phyloP scores from a whole-genome alignment of 2,329 filamentous ascomycete genomes.

The Acephala macrosclerotiorum region DNA sequence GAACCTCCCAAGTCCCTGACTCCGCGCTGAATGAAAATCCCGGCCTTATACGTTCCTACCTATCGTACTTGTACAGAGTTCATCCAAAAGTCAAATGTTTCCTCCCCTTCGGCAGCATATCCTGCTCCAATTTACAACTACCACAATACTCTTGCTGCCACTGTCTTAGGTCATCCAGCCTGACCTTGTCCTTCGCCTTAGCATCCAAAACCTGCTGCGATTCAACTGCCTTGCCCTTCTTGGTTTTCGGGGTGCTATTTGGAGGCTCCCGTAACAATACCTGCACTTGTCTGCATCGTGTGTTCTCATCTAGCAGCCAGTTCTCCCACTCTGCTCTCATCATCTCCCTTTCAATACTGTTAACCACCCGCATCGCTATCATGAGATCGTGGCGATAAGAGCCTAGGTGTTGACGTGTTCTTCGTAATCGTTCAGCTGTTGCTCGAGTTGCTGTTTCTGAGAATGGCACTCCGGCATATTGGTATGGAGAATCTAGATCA shows the following conservation, averaged over 20 bases:
- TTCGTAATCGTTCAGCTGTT: conserved; percentile 70
- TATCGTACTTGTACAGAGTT: conserved; percentile 13
- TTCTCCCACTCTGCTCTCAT: conserved; percentile 90
- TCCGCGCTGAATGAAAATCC: neutral
- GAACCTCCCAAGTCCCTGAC: neutral
- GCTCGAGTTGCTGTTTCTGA: conserved; percentile 57
- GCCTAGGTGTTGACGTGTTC: conserved; percentile 83
- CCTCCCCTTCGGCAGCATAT: conserved; percentile 35
- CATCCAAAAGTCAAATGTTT: conserved; percentile 37
- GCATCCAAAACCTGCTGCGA: conserved; percentile 34
- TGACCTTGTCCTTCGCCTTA: conserved; percentile 39
- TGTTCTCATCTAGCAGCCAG: conserved; percentile 83
- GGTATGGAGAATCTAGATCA: conserved; percentile 63
- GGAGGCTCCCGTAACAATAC: conserved; percentile 51
- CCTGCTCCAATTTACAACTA: conserved; percentile 56
- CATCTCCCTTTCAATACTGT: conserved; percentile 87
- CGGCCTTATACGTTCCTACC: neutral
- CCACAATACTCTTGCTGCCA: conserved; percentile 69
- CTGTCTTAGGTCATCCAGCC: conserved; percentile 54
- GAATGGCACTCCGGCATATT: conserved; percentile 58
- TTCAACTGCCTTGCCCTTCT: conserved; percentile 36
- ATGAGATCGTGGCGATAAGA: conserved; percentile 88
- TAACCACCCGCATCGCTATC: conserved; percentile 89
- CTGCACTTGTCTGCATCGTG: conserved; percentile 72
- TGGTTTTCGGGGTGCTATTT: conserved; percentile 34